These are phyloP conservation scores for Vigna reflexopilosa DNA, from an alignment of 306 rosid genomes.

Conservation along the genomic window DNA sequence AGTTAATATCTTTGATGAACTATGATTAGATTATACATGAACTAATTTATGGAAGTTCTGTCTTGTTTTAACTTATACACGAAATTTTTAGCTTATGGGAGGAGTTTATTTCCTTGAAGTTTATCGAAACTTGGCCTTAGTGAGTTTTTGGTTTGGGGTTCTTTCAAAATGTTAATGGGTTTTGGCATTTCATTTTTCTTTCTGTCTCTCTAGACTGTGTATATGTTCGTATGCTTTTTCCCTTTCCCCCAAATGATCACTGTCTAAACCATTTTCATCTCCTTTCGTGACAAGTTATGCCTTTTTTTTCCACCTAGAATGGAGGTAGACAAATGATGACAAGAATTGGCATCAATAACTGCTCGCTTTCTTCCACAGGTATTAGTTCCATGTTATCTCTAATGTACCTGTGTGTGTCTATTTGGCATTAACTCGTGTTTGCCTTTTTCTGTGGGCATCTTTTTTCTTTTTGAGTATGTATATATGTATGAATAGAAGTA, in stretches of 20 bases:
- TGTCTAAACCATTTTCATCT: slow-evolving; percentile 1
- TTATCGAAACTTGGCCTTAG: neutral
- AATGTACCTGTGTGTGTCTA: neutral
- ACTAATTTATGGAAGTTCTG: neutral
- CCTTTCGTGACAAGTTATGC: slow-evolving; percentile 22
- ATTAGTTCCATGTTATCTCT: slow-evolving; percentile 23
- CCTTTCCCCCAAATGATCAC: neutral
- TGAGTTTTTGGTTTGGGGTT: neutral
- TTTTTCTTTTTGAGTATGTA: neutral
- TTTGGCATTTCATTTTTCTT: neutral
- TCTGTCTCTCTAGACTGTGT: neutral
- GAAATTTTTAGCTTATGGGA: neutral
- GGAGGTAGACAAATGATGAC: slow-evolving; percentile 52
- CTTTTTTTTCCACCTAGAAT: slow-evolving; percentile 43
- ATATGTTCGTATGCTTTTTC: neutral
- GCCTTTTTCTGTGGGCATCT: neutral
- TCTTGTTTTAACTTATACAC: neutral
- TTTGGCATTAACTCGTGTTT: neutral
- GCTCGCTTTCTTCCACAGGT: slow-evolving; percentile 61
- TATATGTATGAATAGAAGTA: neutral
- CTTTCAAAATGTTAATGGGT: neutral
- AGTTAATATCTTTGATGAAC: no score
- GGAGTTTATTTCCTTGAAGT: neutral
- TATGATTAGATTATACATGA: no score
- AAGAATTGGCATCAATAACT: slow-evolving; percentile 45